These are phyloP conservation scores for Yamadazyma sp. DNA, from an alignment of 1,139 yeast genomes.

Conservation along the genomic window DNA sequence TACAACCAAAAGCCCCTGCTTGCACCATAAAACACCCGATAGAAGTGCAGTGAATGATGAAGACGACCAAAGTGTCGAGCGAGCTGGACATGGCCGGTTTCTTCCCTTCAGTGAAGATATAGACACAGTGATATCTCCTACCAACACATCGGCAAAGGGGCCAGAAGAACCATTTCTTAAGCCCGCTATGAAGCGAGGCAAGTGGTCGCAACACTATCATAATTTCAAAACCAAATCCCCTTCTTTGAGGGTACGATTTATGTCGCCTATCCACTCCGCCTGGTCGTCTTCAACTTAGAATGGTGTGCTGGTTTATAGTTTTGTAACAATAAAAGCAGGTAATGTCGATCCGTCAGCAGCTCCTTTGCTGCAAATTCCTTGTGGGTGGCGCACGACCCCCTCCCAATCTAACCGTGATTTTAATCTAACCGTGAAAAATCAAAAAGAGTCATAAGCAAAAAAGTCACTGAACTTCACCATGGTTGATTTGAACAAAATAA, in stretches of 20 bases:
- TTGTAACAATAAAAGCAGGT: too few species aligned
- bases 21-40: too few species aligned
- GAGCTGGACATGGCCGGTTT: too few species aligned
- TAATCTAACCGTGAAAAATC: neutral
- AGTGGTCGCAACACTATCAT: neutral
- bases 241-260: conserved; percentile 8
- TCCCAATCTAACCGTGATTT: neutral
- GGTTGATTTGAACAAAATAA: conserved; percentile 50
- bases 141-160: neutral
- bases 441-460: neutral
- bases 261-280: conserved; percentile 7
- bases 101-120: neutral
- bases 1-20: neutral
- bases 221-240: conserved; percentile 6
- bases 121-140: neutral
- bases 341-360: too few species aligned
- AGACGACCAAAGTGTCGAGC: too few species aligned
- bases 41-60: neutral
- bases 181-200: neutral
- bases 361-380: too few species aligned
- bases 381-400: neutral
- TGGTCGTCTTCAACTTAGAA: neutral
- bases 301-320: neutral
- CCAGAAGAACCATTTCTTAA: neutral
- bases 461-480: conserved; percentile 2